phyloP scores from a whole-genome alignment of 306 rosid genomes.

The Cicer bijugum region DNA sequence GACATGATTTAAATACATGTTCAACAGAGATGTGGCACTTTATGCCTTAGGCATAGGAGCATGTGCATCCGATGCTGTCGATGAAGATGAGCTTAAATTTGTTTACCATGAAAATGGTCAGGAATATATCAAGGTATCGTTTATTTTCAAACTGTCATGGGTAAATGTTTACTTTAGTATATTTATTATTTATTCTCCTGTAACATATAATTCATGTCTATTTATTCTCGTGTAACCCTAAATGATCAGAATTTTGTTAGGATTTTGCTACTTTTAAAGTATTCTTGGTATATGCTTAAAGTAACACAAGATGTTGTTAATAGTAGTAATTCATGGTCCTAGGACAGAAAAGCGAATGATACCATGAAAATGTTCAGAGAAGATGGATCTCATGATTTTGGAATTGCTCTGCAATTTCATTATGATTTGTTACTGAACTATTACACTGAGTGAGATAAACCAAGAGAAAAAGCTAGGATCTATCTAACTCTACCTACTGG shows the following conservation, averaged over 20 bases:
- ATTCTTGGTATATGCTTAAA: conserved; percentile 30
- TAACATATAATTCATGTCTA: background rate
- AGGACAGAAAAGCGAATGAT: too few relatives aligned
- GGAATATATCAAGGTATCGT: conserved; percentile 66
- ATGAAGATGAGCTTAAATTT: conserved; percentile 79
- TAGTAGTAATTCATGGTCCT: background rate
- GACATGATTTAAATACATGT: background rate
- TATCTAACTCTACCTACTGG: too few relatives aligned
- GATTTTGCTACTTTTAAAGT: background rate
- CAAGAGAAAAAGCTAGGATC: too few relatives aligned
- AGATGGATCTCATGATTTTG: too few relatives aligned
- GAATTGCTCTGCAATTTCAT: too few relatives aligned
- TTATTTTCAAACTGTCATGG: conserved; percentile 6
- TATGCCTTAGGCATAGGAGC: conserved; percentile 93
- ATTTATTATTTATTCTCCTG: conserved; percentile 8
- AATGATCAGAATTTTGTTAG: background rate
- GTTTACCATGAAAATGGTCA: conserved; percentile 82
- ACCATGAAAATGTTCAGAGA: too few relatives aligned
- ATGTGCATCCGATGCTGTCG: conserved; percentile 74
- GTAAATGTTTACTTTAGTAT: conserved; percentile 1
- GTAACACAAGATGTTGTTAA: conserved; percentile 20
- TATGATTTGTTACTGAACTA: too few relatives aligned
- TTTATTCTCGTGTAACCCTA: background rate
- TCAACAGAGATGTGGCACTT: conserved; percentile 77
- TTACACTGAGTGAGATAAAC: too few relatives aligned